Evolutionary conservation across 2,329 filamentous ascomycete genomes (phyloP), one percentile per base, ranked within the genome.

Genomic region (Chrysosporium keratinophilum): DNA sequence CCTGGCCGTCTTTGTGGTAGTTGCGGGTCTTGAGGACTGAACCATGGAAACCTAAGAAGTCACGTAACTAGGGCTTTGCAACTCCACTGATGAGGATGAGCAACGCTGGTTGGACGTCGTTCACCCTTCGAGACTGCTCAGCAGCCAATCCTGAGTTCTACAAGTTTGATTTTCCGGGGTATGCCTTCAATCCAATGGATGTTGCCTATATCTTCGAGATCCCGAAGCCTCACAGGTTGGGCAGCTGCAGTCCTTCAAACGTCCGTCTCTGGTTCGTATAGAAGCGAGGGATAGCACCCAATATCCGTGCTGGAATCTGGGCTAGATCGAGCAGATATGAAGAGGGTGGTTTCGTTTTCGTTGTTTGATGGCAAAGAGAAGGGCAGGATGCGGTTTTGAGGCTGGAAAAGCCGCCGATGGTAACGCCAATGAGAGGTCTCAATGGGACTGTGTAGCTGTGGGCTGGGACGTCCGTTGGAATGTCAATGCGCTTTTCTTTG

Each of bases 211-310:
- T 33, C 12, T 23, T 19, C 31, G 6, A 40, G 49, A 40, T 7
- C 17, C 34, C 63, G 60, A 60, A 69, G 68, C 67, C 68, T 71
- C 68, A 69, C 68, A 54, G 56, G 59, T 68, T 70, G 65, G 68
- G 68, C 67, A 68, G 42, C 48, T 33, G 31, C 37, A 54, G 14
- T 11, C 3, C 14, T 33, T 33, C 28, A 44, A 9, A 19, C 15
- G 23, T 20, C 39, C 12, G 23, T n/a, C 14, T 23, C 42, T 6
- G 23, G 28, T 50, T 19, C 37, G 39, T 20, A 19, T 44, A 23
- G 41, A 44, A 44, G 12, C 41, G 41, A 44, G 5, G 12, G 20
- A 23, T 14, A 12, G 7, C 12, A 19, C 20, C 41, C 41, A 44
- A 19, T 23, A 23, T 23, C 10, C 49, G 39, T 44, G 37, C 23